These are phyloP conservation scores for Globisporangium mamillatum DNA, from an alignment of 352 stramenopile species.

Conservation along the genomic window DNA sequence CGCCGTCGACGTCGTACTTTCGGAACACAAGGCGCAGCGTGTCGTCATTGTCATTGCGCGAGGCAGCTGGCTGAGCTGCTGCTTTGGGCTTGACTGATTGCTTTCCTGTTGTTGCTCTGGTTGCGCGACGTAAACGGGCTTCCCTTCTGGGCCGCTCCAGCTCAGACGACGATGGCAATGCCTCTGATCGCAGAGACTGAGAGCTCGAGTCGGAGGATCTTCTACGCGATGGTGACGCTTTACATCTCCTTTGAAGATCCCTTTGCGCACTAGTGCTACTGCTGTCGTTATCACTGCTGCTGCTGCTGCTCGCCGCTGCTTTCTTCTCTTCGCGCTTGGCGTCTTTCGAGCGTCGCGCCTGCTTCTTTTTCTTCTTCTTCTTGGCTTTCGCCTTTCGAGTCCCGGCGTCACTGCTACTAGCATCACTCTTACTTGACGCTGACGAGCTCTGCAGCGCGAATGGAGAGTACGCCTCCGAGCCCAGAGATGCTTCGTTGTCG, in stretches of 20 bases:
- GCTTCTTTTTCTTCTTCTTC: constrained; percentile 3
- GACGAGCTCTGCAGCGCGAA: constrained; percentile 10
- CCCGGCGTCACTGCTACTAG: background rate
- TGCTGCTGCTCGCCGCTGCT: background rate
- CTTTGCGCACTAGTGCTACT: background rate
- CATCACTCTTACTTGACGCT: background rate
- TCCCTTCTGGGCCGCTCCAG: background rate
- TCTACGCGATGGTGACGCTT: background rate
- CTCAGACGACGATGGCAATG: background rate
- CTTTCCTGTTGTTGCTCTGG: background rate
- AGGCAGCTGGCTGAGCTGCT: background rate
- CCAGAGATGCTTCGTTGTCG: constrained; percentile 20
- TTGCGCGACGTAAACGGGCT: background rate
- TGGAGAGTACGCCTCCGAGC: constrained; percentile 36
- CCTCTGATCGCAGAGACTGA: background rate
- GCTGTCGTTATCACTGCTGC: background rate
- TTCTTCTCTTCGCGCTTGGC: background rate
- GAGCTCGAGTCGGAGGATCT: background rate
- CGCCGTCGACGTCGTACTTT: constrained; percentile 50
- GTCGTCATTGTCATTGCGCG: constrained; percentile 6
- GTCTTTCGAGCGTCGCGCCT: background rate
- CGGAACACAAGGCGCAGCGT: constrained; percentile 35
- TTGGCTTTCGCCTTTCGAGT: background rate
- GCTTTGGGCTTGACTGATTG: background rate
- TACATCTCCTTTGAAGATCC: background rate